phyloP scores from a whole-genome alignment of 2,329 filamentous ascomycete species.

The Penicillium fuscoglaucum region DNA sequence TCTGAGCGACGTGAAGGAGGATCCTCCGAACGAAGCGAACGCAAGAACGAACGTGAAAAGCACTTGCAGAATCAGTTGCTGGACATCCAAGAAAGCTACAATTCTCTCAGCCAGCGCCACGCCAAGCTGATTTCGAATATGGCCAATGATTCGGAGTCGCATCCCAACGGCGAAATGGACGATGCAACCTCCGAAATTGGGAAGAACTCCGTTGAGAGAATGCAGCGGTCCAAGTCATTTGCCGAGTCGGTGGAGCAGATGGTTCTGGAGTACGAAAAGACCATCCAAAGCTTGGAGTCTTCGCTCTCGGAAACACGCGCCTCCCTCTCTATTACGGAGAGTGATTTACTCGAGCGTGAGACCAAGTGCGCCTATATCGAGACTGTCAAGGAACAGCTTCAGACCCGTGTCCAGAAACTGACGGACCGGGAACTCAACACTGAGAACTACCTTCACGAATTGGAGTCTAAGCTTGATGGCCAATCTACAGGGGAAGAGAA shows the following conservation, averaged over 20 bases:
- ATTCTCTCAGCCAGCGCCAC: constrained; percentile 83
- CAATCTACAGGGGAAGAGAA: constrained; percentile 91
- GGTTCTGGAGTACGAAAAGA: constrained; percentile 97
- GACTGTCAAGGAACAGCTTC: constrained; percentile 86
- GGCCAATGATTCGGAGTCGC: constrained; percentile 71
- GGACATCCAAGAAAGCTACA: constrained; percentile 93
- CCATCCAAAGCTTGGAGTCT: constrained; percentile 88
- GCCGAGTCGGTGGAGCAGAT: constrained; percentile 95
- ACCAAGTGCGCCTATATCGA: constrained; percentile 91
- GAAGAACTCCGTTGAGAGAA: constrained; percentile 78
- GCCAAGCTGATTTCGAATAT: constrained; percentile 94
- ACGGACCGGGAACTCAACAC: constrained; percentile 89
- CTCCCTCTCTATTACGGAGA: constrained; percentile 81
- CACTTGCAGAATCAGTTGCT: constrained; percentile 93
- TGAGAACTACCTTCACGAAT: constrained; percentile 86
- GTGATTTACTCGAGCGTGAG: constrained; percentile 84
- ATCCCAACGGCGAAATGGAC: constrained; percentile 39
- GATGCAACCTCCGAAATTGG: constrained; percentile 59
- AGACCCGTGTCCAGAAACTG: constrained; percentile 86
- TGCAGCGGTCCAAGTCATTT: constrained; percentile 94
- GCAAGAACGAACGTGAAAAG: constrained; percentile 78
- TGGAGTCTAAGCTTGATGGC: constrained; percentile 86
- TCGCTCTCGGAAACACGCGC: constrained; percentile 86
- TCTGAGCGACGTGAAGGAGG: constrained; percentile 58
- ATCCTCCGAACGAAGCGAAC: constrained; percentile 71